Evolutionary conservation across 1,139 yeast species (phyloP).

Genomic region (Geotrichum carabidarum): DNA sequence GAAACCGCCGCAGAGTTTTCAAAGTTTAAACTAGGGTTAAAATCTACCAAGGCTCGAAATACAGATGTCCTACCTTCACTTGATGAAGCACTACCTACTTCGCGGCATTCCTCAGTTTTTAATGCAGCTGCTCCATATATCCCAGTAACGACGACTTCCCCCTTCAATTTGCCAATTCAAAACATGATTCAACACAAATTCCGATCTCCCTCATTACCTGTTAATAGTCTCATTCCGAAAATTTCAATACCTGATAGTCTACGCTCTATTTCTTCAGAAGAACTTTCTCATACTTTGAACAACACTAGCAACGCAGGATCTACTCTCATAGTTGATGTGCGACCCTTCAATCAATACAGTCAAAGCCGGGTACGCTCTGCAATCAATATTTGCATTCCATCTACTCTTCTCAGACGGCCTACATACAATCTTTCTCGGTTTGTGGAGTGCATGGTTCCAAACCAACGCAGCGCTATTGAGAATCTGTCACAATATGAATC

Average conservation of each 20-base stretch:
- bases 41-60: too few species aligned
- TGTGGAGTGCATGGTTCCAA: constrained; percentile 48
- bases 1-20: too few species aligned
- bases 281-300: constrained; percentile 12
- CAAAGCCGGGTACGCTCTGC: constrained; percentile 50
- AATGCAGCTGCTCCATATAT: too few species aligned
- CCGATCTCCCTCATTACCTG: constrained; percentile 24
- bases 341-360: constrained; percentile 63
- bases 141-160: too few species aligned
- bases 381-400: constrained; percentile 66
- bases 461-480: constrained; percentile 36
- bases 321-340: constrained; percentile 50
- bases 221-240: constrained; percentile 10
- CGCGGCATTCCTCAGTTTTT: too few species aligned
- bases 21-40: too few species aligned
- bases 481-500: constrained; percentile 27
- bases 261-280: constrained; percentile 1
- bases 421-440: constrained; percentile 55
- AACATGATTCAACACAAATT: constrained; percentile 4
- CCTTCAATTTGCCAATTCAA: not conserved
- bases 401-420: constrained; percentile 65
- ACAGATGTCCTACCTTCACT: too few species aligned
- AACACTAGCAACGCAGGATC: not conserved
- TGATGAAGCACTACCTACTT: too few species aligned
- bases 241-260: constrained; percentile 15